Evolutionary conservation across 1,284 basidiomycete species (phyloP), one percentile per base, ranked within the genome.

Genomic region (Ustilago crameri): DNA sequence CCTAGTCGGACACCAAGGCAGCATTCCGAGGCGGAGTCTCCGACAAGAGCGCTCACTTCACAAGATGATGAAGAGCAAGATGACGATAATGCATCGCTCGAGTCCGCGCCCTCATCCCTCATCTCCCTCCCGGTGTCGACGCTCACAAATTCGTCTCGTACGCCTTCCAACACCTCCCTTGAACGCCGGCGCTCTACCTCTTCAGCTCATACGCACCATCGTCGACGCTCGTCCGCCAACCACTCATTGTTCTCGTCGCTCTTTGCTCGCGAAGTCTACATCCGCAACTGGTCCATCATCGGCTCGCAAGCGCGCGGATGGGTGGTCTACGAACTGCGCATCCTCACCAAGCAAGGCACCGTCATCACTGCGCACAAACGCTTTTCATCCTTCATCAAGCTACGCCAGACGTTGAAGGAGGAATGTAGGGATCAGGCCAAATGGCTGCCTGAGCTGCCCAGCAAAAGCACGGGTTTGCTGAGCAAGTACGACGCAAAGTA

Each of bases 201-300:
- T n/a, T 51, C 23, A 23, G 50, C 52, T 35, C 22, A 18, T 40
- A 18, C 15, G 41, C 44, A 41, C 17, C 48, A 40, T n/a, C 51
- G 41, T 9, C 41, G 55, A 9, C 42, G 46, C 4, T 58, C 62
- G 5, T 47, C 58, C 34, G 14, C 48, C 8, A 43, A 40, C 14
- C 43, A 3, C 5, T n/a, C 26, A 44, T 40, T 42, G 9, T 34
- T 24, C 8, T 23, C 38, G 20, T 41, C 55, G 17, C 35, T 54
- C 9, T 79, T 79, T 52, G 70, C 75, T 4, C 48, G 73, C 41
- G 73, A 78, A 20, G 70, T 78, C 2, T 48, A 59, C 0, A 72
- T 82, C 20, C 63, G 77, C 0, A 76, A 78, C 10, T 82, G 79
- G 77, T 78, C 59, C 38, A 55, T 71, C 20, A 69, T 82, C 18